Conservation (phyloP, 768 basidiomycete species). For the Trichaptum fuscoviolaceum region DNA sequence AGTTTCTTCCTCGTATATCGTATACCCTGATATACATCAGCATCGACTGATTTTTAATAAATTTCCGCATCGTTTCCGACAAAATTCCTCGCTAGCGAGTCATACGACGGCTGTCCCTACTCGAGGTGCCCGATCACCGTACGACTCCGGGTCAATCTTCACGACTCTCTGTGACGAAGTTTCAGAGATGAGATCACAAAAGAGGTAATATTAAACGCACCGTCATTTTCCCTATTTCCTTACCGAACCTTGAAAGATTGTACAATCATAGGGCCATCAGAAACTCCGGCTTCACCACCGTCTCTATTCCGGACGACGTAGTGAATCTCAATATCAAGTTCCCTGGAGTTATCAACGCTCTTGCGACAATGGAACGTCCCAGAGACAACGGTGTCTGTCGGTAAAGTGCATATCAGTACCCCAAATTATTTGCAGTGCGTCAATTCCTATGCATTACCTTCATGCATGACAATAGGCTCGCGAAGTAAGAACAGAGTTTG, state of each 20-base stretch:
- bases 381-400: conserved; percentile 60
- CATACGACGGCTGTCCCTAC: background rate
- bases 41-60: background rate
- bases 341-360: conserved; percentile 73
- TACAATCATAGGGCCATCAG: conserved; percentile 44
- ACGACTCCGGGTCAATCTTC: too few species aligned
- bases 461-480: conserved; percentile 68
- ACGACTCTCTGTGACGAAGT: background rate
- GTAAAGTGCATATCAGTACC: background rate
- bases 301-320: conserved; percentile 34
- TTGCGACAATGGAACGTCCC: conserved; percentile 86
- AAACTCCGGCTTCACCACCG: conserved; percentile 30
- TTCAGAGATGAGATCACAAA: background rate
- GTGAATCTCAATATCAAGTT: conserved; percentile 90
- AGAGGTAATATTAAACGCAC: too few species aligned
- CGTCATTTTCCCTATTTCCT: background rate
- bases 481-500: conserved; percentile 86
- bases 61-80: background rate
- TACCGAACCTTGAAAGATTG: conserved; percentile 79
- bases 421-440: background rate
- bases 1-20: background rate
- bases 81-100: background rate
- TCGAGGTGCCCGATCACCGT: background rate
- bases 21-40: background rate
- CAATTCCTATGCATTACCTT: conserved; percentile 44